Conservation (phyloP, 225 moss, liverwort and hornwort genomes). For the Antitrichia curtipendula region DNA sequence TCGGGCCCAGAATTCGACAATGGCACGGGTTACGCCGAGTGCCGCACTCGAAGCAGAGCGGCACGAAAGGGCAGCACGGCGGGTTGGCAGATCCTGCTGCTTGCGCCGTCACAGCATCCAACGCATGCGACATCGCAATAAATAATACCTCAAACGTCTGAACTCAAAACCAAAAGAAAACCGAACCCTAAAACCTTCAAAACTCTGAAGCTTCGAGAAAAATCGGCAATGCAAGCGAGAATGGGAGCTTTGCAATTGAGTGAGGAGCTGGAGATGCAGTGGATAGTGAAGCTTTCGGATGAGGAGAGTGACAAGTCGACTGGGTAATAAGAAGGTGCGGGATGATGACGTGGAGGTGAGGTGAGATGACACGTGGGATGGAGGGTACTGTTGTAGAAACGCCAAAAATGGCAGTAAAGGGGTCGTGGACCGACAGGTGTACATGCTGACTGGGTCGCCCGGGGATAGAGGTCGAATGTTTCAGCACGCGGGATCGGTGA, state of each 20-base stretch:
- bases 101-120: slow-evolving; percentile 6
- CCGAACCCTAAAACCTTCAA: neutral
- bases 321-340: neutral
- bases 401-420: neutral
- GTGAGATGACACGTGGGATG: neutral
- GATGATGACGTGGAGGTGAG: neutral
- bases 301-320: neutral
- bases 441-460: neutral
- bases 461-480: neutral
- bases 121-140: neutral
- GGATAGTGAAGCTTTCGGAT: too few species aligned
- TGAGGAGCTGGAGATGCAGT: too few species aligned
- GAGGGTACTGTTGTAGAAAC: neutral
- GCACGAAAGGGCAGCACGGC: slow-evolving; percentile 34
- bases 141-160: neutral
- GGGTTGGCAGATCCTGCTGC: slow-evolving; percentile 5
- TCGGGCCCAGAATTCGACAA: slow-evolving; percentile 54
- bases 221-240: neutral
- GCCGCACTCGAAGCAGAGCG: slow-evolving; percentile 53
- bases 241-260: neutral
- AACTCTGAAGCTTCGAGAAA: neutral
- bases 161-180: too few species aligned
- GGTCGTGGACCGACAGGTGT: neutral
- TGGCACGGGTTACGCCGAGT: slow-evolving; percentile 47
- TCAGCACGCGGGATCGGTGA: neutral